Base-by-base conservation (phyloP, 495 filamentous ascomycete genomes). In the Astrothelium subdiscretum region DNA sequence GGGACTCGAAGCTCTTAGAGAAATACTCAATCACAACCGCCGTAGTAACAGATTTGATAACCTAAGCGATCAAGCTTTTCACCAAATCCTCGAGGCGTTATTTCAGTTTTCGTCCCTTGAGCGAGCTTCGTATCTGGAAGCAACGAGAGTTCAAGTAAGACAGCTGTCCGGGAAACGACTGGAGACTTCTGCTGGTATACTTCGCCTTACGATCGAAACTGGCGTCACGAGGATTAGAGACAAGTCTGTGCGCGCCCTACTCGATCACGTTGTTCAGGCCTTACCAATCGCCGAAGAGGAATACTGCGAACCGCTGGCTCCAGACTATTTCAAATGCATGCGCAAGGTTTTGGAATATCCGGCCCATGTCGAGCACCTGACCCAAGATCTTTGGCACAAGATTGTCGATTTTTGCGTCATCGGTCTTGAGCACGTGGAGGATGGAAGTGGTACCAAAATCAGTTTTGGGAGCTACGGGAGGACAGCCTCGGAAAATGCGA, bases 261-360 rank as follows among this genome's bases (percentile, higher is more conserved):
- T 91, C 62, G 86, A 90, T 54, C 91, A 96, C 71, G 86, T 97
- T 62, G 84, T 81, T 22, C 84, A 97, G 65, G 85, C 82, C 42
- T 76, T 97, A 42, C 82, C 82, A 13, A 76, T 78, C 3, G 73
- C 82, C 2, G 82, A 85, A 38, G 83, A 81, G 22, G 80, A 82
- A 13, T 85, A 88, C 68, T 82, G 84, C 61, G 81, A 86, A 60
- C 88, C 89, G n/a, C 76, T 97, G 1, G 76, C 83, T 43, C 77
- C 85, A 29, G 84, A 90, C 68, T 95, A 97, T 71, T 79, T 87
- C 66, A 96, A 90, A 78, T 81, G 84, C 31, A 73, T 97, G 62
- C 73, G 77, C 26, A 77, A 80, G 40, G 73, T 95, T 15, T 77
- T 97, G n/a, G 82, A 83, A 51, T 83, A 85, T 67, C 79, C 82